These are phyloP conservation scores for Hanseniaspora mollemarum DNA, from an alignment of 805 yeast species.

Conservation along the genomic window DNA sequence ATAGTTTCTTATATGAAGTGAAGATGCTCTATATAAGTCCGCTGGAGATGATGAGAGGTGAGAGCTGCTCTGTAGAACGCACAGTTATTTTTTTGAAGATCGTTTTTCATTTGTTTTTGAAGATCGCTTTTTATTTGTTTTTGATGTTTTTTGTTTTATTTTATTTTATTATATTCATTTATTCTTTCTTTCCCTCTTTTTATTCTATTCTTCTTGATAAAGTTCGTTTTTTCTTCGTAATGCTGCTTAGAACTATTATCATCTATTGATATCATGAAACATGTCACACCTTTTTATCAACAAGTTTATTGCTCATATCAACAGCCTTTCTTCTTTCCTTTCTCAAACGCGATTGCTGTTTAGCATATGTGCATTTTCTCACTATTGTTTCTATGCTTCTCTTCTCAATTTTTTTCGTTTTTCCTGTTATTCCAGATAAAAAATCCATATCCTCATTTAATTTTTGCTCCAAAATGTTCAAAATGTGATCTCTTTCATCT, in stretches of 20 bases:
- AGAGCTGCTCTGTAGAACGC: too few species aligned
- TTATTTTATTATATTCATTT: too few species aligned
- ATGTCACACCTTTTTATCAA: not conserved
- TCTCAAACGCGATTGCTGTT: conserved; percentile 68
- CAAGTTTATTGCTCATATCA: not conserved
- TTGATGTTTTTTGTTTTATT: too few species aligned
- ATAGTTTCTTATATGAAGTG: too few species aligned
- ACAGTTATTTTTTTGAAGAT: too few species aligned
- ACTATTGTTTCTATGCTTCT: conserved; percentile 58
- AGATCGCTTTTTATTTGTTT: too few species aligned
- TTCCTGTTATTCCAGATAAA: conserved; percentile 31
- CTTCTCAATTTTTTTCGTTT: conserved; percentile 24
- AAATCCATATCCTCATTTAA: conserved; percentile 42
- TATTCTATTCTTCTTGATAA: too few species aligned
- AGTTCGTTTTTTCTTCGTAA: not conserved
- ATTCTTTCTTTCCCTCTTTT: too few species aligned
- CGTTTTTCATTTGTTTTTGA: too few species aligned
- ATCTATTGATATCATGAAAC: not conserved
- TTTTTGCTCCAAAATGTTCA: conserved; percentile 39
- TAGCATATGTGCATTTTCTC: conserved; percentile 66
- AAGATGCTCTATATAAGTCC: too few species aligned
- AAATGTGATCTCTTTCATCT: conserved; percentile 38
- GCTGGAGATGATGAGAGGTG: too few species aligned
- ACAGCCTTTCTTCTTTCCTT: conserved; percentile 41
- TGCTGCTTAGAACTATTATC: not conserved